phyloP scores from a whole-genome alignment of 768 basidiomycete genomes.

The Lactarius sp. region DNA sequence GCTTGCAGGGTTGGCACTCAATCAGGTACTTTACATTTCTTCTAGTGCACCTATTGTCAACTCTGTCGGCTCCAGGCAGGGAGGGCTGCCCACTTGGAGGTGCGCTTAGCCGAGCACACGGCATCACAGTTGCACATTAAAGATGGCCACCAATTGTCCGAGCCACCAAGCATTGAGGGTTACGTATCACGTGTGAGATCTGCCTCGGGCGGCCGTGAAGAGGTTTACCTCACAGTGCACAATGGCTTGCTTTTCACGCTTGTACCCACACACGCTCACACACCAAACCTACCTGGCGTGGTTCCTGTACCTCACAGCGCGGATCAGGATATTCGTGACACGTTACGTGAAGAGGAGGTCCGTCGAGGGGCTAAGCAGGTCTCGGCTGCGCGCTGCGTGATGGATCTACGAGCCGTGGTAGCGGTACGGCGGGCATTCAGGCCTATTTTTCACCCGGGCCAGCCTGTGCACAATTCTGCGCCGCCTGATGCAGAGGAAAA shows the following conservation, averaged over 20 bases:
- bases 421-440: constrained; percentile 62
- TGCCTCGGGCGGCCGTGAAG: constrained; percentile 51
- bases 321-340: constrained; percentile 29
- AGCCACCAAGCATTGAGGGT: constrained; percentile 83
- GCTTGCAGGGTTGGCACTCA: constrained; percentile 68
- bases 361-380: constrained; percentile 62
- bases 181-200: constrained; percentile 70
- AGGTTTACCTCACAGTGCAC: constrained; percentile 66
- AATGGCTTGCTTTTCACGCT: constrained; percentile 68
- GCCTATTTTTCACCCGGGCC: constrained; percentile 32
- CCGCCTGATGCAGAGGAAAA: constrained; percentile 31
- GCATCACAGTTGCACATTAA: constrained; percentile 42
- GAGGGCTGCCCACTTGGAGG: constrained; percentile 55
- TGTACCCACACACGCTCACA: constrained; percentile 47
- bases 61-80: constrained; percentile 32
- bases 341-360: constrained; percentile 49
- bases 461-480: constrained; percentile 12
- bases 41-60: constrained; percentile 9
- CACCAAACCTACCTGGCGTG: constrained; percentile 64
- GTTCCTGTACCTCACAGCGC: constrained; percentile 33
- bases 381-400: constrained; percentile 56
- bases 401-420: constrained; percentile 68
- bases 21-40: constrained; percentile 48
- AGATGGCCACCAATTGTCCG: constrained; percentile 49
- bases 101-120: constrained; percentile 69